A percentile compares a stretch with the other conserved stretches of the same genome.
Evolutionary conservation across 2,329 filamentous ascomycete genomes (phyloP).

Genomic region (Sarocladium brachiariae): DNA sequence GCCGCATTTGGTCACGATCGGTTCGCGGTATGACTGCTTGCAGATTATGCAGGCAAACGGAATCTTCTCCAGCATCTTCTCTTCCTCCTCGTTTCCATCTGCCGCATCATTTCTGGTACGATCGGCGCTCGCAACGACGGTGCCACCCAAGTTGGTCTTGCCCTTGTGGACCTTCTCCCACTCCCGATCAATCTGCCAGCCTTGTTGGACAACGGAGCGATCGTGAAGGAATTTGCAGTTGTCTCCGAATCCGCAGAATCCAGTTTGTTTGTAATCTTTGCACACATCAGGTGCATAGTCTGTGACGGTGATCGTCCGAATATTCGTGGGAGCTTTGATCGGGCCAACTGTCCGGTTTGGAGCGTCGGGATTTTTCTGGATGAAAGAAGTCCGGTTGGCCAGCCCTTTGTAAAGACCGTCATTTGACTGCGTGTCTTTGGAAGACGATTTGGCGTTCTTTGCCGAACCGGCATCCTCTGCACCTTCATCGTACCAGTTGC

Average conservation of each 20-base stretch:
- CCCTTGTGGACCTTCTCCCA: slow-evolving; percentile 83
- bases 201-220: slow-evolving; percentile 75
- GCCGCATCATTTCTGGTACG: slow-evolving; percentile 27
- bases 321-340: slow-evolving; percentile 80
- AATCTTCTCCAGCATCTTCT: slow-evolving; percentile 71
- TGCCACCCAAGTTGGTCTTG: slow-evolving; percentile 55
- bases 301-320: slow-evolving; percentile 81
- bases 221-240: slow-evolving; percentile 76
- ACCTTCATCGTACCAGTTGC: slow-evolving; percentile 84
- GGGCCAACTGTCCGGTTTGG: slow-evolving; percentile 68
- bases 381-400: slow-evolving; percentile 65
- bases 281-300: slow-evolving; percentile 92
- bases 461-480: slow-evolving; percentile 37
- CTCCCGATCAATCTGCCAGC: slow-evolving; percentile 91
- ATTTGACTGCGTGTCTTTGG: slow-evolving; percentile 25
- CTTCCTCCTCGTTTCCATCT: slow-evolving; percentile 50
- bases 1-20: slow-evolving; percentile 81
- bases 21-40: slow-evolving; percentile 67
- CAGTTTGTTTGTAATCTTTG: slow-evolving; percentile 86
- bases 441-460: slow-evolving; percentile 42
- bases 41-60: slow-evolving; percentile 89
- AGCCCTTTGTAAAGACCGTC: slow-evolving; percentile 73
- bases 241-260: slow-evolving; percentile 45
- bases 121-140: slow-evolving; percentile 53
- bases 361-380: slow-evolving; percentile 74